Evolutionary conservation across 371 early-diverging fungal species (phyloP), one percentile per base, ranked within the genome.

Genomic region (Syncephalis plumigaleata): DNA sequence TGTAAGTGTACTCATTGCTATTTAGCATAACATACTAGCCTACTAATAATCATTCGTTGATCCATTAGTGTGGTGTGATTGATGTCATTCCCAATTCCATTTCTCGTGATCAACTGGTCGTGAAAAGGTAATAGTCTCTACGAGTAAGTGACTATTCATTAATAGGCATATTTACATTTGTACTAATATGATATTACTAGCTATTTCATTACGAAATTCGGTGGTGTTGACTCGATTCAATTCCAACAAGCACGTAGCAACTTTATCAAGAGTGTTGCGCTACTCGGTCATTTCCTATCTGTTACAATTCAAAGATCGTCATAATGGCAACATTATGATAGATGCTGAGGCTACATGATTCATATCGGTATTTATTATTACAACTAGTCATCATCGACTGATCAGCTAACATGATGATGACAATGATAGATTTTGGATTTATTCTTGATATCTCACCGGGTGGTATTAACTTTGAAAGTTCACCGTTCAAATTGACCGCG

Each of bases 311-410:
- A 98, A 98, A 65, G 99, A 99, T 68, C 78, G 99, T 21, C 99
- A 99, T 65, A 99, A 99, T 62, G 99, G 98, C 44, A 99, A 99
- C 65, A 97, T 99, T 51, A 96, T 99, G 98, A 66, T 98, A 51
- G 97, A 98, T 54, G 85, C 91, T 44, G 72, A 45, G 99, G 99
- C 0, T 93, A 97, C 60, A 81, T 98, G 24, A 75, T 99, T 54
- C 99, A 99, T 59, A 98, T 99, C 49, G 87, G 82, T 80, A 68
- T 48, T 60, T 45, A 9, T 0, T 2, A 22, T 25, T 40, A n/a
- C n/a, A 3, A 36, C n/a, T 38, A 11, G 11, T 9, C 3, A 7
- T 2, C 27, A 31, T 7, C 3, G 9, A 3, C 27, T 2, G 36
- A 11, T 25, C 21, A 9, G 11, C 23, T 44, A 8, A 36, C 20